Conservation (phyloP, 257 asterid genomes). For the Phtheirospermum japonicum region DNA sequence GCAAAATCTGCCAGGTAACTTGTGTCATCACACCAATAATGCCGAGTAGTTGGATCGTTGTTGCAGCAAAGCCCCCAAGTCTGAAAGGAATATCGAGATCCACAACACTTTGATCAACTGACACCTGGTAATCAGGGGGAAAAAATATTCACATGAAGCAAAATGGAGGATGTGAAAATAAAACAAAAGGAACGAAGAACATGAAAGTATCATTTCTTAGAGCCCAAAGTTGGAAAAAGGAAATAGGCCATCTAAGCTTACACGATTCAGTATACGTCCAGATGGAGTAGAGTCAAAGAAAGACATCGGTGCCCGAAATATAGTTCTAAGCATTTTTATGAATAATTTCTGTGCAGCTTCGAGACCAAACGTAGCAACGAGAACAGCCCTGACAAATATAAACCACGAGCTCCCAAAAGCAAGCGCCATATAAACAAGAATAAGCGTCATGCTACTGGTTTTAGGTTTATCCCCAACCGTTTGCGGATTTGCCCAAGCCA, state of each 20-base stretch:
- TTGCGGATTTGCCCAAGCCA: conserved; percentile 99
- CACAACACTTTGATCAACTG: conserved; percentile 95
- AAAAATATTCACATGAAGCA: conserved; percentile 30
- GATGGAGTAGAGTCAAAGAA: conserved; percentile 92
- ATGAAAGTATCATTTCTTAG: conserved; percentile 14
- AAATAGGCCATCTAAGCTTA: conserved; percentile 20
- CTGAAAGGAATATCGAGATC: conserved; percentile 99
- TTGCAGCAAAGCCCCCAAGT: conserved; percentile 98
- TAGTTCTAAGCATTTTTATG: conserved; percentile 60
- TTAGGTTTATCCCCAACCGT: conserved; percentile 71
- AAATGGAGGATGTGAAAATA: not conserved
- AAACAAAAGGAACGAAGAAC: conserved; percentile 8
- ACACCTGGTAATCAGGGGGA: conserved; percentile 63
- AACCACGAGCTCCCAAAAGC: conserved; percentile 98
- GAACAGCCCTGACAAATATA: conserved; percentile 81
- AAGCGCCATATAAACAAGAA: conserved; percentile 89
- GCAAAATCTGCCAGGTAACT: conserved; percentile 97
- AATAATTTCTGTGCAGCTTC: conserved; percentile 87
- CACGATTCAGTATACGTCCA: conserved; percentile 84
- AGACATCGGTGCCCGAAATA: conserved; percentile 86
- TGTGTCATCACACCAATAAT: conserved; percentile 94
- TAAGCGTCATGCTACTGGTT: conserved; percentile 72
- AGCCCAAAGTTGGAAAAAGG: not conserved
- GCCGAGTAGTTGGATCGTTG: conserved; percentile 97
- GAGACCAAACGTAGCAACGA: conserved; percentile 97